Conservation (phyloP, 1,284 basidiomycete genomes). For the Psilocybe mexicana region DNA sequence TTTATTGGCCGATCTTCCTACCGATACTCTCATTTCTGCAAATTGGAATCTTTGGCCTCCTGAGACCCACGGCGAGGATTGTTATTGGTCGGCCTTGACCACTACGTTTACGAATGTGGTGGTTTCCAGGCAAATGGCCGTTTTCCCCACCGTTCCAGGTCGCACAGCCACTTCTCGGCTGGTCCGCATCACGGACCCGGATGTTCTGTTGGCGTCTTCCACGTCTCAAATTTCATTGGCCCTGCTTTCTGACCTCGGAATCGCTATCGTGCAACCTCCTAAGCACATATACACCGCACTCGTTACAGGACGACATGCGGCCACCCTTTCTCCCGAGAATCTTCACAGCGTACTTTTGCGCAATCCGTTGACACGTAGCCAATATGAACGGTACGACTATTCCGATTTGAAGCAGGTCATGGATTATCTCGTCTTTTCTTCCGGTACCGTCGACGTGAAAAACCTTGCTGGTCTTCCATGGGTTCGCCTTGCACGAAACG, state of each 20-base stretch:
- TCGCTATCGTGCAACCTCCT: constrained; percentile 17
- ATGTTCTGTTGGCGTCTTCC: constrained; percentile 6
- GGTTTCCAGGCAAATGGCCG: background rate
- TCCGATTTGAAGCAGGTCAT: constrained; percentile 3
- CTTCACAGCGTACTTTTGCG: constrained; percentile 4
- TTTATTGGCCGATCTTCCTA: constrained; percentile 22
- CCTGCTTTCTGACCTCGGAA: background rate
- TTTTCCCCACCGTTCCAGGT: constrained; percentile 7
- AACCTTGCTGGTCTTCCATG: constrained; percentile 11
- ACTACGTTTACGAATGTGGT: background rate
- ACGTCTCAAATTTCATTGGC: background rate
- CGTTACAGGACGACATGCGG: background rate
- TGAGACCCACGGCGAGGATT: constrained; percentile 6
- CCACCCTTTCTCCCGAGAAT: constrained; percentile 3
- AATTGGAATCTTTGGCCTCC: constrained; percentile 38
- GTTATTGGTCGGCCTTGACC: constrained; percentile 9
- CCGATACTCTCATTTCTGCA: constrained; percentile 13
- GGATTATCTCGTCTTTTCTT: constrained; percentile 18
- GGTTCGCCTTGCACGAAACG: constrained; percentile 3
- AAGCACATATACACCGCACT: constrained; percentile 12
- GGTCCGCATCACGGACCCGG: background rate
- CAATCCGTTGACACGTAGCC: background rate
- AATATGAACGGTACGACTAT: background rate
- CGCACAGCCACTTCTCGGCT: background rate
- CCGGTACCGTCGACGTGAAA: background rate